Conservation (phyloP, 2,329 filamentous ascomycete species). For the Cercospora sp. region DNA sequence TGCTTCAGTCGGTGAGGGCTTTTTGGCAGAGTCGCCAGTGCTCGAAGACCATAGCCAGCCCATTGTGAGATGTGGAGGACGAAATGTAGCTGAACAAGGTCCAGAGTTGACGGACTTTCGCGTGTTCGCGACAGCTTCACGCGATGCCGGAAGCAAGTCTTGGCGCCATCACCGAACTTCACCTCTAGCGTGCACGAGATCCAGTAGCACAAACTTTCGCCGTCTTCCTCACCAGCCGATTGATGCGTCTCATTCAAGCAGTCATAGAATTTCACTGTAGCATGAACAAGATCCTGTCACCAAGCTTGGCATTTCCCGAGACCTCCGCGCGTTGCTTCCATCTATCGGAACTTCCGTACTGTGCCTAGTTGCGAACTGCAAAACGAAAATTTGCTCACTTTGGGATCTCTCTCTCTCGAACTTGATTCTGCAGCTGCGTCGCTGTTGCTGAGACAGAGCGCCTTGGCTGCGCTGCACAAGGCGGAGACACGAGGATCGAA, state of each 20-base stretch:
- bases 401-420: neutral
- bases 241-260: neutral
- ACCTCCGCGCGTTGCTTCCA: neutral
- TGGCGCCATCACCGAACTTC: neutral
- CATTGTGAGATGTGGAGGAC: conserved; percentile 22
- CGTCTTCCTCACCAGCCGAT: neutral
- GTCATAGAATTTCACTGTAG: neutral
- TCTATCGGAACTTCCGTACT: neutral
- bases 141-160: neutral
- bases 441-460: neutral
- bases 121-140: neutral
- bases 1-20: neutral
- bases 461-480: neutral
- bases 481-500: neutral
- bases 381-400: neutral
- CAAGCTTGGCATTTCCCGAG: neutral
- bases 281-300: neutral
- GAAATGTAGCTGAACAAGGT: neutral
- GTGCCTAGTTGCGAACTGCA: neutral
- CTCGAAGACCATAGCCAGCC: conserved; percentile 34
- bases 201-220: neutral
- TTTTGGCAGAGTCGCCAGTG: conserved; percentile 7
- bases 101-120: neutral
- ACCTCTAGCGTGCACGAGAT: neutral
- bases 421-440: neutral